These are phyloP conservation scores for Trichoderma sp. DNA, from an alignment of 2,329 filamentous ascomycete genomes.

Conservation along the genomic window DNA sequence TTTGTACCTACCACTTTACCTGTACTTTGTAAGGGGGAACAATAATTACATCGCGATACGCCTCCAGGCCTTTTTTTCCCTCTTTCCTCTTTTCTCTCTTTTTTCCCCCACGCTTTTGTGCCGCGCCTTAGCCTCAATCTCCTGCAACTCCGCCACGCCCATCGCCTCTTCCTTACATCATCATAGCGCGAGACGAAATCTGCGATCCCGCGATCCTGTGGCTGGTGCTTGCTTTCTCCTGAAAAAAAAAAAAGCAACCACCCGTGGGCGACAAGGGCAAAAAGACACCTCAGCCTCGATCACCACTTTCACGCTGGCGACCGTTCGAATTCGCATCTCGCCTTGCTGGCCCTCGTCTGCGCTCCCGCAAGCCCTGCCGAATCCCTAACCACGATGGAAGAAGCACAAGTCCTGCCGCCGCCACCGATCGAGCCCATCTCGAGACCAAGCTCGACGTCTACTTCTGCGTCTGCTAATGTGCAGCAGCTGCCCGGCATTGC, in stretches of 20 bases:
- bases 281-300: not conserved
- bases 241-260: slow-evolving; percentile 1
- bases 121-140: slow-evolving; percentile 3
- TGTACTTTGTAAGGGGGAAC: slow-evolving; percentile 7
- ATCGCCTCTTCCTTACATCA: slow-evolving; percentile 13
- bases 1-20: not conserved
- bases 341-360: slow-evolving; percentile 5
- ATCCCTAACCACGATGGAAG: slow-evolving; percentile 41
- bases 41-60: slow-evolving; percentile 18
- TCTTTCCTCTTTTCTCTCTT: not conserved
- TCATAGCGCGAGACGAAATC: slow-evolving; percentile 15
- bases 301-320: slow-evolving; percentile 17
- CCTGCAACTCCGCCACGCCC: slow-evolving; percentile 7
- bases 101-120: slow-evolving; percentile 11
- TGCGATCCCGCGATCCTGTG: slow-evolving; percentile 17
- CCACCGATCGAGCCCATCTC: slow-evolving; percentile 47
- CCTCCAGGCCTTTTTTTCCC: not conserved
- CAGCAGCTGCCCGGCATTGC: slow-evolving; percentile 47
- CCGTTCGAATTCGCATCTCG: not conserved
- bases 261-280: not conserved
- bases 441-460: slow-evolving; percentile 48
- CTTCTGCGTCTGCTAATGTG: slow-evolving; percentile 40
- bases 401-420: slow-evolving; percentile 39
- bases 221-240: slow-evolving; percentile 13
- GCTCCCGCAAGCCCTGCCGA: slow-evolving; percentile 23